Percentiles rank a stretch among this genome's conserved stretches.
phyloP scores from a whole-genome alignment of 805 yeast species.

The Yamadazyma sp. region DNA sequence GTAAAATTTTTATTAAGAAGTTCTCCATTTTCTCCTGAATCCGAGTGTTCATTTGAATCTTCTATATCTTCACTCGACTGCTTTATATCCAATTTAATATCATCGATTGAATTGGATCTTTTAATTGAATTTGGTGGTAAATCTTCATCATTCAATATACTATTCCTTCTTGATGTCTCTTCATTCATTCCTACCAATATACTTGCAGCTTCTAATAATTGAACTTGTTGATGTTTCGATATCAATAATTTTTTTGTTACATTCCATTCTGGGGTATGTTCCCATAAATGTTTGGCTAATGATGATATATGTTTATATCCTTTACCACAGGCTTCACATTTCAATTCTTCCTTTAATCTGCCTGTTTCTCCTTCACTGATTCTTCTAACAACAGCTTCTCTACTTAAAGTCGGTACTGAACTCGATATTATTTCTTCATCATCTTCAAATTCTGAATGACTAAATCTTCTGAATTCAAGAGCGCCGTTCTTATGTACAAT shows the following conservation, averaged over 20 bases:
- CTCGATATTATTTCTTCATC: slow-evolving; percentile 16
- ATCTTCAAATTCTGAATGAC: slow-evolving; percentile 11
- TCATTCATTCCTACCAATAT: slow-evolving; percentile 65
- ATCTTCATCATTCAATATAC: slow-evolving; percentile 12
- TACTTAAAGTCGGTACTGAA: slow-evolving; percentile 45
- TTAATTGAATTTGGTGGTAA: not conserved
- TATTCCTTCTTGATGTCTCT: slow-evolving; percentile 9
- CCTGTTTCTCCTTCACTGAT: slow-evolving; percentile 87
- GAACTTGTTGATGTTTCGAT: slow-evolving; percentile 87
- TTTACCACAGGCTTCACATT: slow-evolving; percentile 89
- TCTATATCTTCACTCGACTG: too few species aligned
- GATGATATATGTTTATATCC: slow-evolving; percentile 87
- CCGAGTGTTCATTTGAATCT: not conserved
- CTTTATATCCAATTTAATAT: not conserved
- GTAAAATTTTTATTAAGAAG: too few species aligned
- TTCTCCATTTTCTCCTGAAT: too few species aligned
- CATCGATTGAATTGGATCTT: slow-evolving; percentile 2
- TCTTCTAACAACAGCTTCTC: slow-evolving; percentile 77
- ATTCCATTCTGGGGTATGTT: slow-evolving; percentile 93
- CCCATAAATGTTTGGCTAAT: slow-evolving; percentile 89
- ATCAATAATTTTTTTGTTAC: slow-evolving; percentile 76
- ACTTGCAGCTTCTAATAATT: slow-evolving; percentile 72
- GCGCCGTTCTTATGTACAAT: too few species aligned
- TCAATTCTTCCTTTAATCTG: slow-evolving; percentile 75
- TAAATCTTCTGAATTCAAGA: too few species aligned